These are phyloP conservation scores for Paramecium sexaurelia DNA, from an alignment of 73 alveolate species.

Conservation along the genomic window DNA sequence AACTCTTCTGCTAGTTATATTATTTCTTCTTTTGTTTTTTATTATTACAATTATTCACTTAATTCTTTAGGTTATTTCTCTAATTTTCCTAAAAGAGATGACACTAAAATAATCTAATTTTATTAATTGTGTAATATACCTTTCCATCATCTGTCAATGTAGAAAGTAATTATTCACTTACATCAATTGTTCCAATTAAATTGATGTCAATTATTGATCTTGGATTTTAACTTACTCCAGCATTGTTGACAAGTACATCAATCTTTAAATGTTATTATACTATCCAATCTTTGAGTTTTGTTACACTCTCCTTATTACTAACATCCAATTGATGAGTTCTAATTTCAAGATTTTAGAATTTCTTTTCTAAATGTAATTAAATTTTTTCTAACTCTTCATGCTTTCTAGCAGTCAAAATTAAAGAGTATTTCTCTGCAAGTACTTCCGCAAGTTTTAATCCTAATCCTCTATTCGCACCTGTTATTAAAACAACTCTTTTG, in stretches of 20 bases:
- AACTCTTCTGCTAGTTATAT: not conserved
- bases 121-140: not conserved
- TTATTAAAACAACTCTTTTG: not conserved
- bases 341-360: conserved; percentile 7
- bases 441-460: conserved; percentile 17
- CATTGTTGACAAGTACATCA: conserved; percentile 47
- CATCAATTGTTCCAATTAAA: not conserved
- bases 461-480: conserved; percentile 54
- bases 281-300: not conserved
- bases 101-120: not conserved
- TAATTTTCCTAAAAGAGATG: not conserved
- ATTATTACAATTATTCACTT: not conserved
- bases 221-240: not conserved
- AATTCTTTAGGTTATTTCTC: not conserved
- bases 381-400: not conserved
- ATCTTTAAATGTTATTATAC: not conserved
- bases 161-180: not conserved
- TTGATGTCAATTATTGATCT: not conserved
- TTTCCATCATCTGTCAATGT: conserved; percentile 33
- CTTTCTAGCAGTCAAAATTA: not conserved
- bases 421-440: not conserved
- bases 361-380: not conserved
- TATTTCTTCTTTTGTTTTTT: not conserved
- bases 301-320: not conserved
- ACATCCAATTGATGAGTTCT: not conserved